Conservation (phyloP, 2,329 filamentous ascomycete genomes). For the Trichoderma polysporum region DNA sequence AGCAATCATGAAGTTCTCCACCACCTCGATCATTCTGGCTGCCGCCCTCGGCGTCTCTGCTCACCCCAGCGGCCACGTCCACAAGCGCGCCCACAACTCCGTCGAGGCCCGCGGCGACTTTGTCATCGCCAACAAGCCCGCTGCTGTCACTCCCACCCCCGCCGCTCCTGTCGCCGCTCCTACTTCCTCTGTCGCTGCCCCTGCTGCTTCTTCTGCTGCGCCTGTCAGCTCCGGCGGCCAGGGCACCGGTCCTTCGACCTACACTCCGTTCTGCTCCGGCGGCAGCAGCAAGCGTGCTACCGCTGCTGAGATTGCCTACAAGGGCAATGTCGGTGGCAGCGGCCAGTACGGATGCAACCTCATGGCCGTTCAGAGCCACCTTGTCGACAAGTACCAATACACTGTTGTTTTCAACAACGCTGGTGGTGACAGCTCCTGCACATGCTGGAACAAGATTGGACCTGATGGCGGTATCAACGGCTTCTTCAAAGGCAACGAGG, state of each 20-base stretch:
- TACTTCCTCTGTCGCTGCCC: slow-evolving; percentile 22
- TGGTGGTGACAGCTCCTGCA: slow-evolving; percentile 38
- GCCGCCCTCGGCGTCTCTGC: slow-evolving; percentile 44
- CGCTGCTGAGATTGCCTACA: slow-evolving; percentile 45
- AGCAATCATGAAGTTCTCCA: slow-evolving; percentile 44
- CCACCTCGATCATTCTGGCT: slow-evolving; percentile 38
- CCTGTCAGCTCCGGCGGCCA: slow-evolving; percentile 17
- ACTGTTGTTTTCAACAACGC: slow-evolving; percentile 42
- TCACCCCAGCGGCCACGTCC: slow-evolving; percentile 41
- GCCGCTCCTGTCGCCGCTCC: slow-evolving; percentile 21
- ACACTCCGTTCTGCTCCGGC: slow-evolving; percentile 39
- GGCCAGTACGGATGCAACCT: slow-evolving; percentile 54
- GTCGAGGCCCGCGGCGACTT: slow-evolving; percentile 35
- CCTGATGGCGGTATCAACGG: slow-evolving; percentile 45
- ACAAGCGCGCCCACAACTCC: slow-evolving; percentile 37
- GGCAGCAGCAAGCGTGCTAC: slow-evolving; percentile 47
- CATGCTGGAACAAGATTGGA: slow-evolving; percentile 55
- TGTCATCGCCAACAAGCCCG: slow-evolving; percentile 38
- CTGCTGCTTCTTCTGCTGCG: slow-evolving; percentile 21
- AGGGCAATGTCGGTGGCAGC: slow-evolving; percentile 46
- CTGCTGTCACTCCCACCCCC: slow-evolving; percentile 27
- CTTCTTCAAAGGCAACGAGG: slow-evolving; percentile 46
- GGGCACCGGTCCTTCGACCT: slow-evolving; percentile 25
- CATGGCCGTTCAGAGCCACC: slow-evolving; percentile 41
- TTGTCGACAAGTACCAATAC: slow-evolving; percentile 46